phyloP scores from a whole-genome alignment of 1,139 yeast genomes.

The Taphrina flavorubra region DNA sequence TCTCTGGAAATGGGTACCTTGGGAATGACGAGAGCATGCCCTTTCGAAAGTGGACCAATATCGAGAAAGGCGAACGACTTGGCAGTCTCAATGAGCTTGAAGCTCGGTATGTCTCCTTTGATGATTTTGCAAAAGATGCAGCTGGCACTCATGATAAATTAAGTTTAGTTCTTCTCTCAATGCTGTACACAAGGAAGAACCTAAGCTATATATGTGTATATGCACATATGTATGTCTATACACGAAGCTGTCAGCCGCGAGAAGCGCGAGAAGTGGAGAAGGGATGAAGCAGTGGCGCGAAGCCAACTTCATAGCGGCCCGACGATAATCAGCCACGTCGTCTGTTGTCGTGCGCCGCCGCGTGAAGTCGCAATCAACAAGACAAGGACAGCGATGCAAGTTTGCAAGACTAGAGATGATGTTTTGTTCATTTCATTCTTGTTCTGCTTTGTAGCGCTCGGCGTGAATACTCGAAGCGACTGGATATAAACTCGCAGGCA shows the following conservation, averaged over 20 bases:
- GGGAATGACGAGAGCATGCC: constrained; percentile 87
- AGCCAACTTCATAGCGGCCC: constrained; percentile 7
- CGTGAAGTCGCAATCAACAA: constrained; percentile 9
- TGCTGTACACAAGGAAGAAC: not conserved
- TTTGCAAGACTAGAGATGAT: not conserved
- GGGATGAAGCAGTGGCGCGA: not conserved
- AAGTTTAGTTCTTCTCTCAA: not conserved
- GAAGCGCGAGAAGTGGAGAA: constrained; percentile 5
- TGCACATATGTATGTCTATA: too few relatives aligned
- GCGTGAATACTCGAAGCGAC: too few relatives aligned
- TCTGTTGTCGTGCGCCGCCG: not conserved
- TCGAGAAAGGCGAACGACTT: constrained; percentile 77
- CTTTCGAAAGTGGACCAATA: constrained; percentile 86
- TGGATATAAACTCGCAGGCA: too few relatives aligned
- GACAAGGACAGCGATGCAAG: constrained; percentile 11
- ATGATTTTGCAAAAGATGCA: constrained; percentile 93
- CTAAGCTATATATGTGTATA: too few relatives aligned
- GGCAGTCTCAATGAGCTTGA: constrained; percentile 71
- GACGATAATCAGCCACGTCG: constrained; percentile 3
- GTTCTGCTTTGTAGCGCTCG: not conserved
- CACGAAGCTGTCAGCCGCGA: too few relatives aligned
- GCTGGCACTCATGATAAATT: constrained; percentile 46
- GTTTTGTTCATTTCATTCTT: not conserved
- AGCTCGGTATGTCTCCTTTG: constrained; percentile 60
- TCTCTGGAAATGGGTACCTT: constrained; percentile 25